Base-by-base conservation (phyloP, 2,329 filamentous ascomycete species). In the Trichoderma simmonsii region DNA sequence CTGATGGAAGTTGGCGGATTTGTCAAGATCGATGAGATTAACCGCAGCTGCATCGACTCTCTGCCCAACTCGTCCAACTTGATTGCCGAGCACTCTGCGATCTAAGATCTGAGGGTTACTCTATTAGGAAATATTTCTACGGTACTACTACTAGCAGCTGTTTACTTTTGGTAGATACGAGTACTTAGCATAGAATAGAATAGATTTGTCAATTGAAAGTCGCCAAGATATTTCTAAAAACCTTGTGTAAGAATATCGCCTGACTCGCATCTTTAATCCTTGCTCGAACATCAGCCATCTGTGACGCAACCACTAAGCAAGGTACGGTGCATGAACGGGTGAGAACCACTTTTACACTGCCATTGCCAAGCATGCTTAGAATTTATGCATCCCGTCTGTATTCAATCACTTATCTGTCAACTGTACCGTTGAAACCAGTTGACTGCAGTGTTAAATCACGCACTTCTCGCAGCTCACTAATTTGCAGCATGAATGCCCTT, bases 1-100 rank as follows among this genome's bases (percentile, higher is more conserved):
- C n/a, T 72, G 32, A 71, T 72, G 66, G 69, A 72, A 39, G 59
- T 62, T 24, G 66, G 66, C 18, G 71, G 67, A 1, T 68, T 67
- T 18, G 54, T 21, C 6, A 71, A 56, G n/a, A 39, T 71, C 2
- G 8, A 26, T 5, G 70, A 71, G 9, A 68, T 71, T 30, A 9
- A 68, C 7, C 62, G 70, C 28, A 51, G 62, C 32, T 65, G 61
- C 12, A 59, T 71, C 18, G 62, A 67, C 11, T 71, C 70, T 18
- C 26, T 71, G 60, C 69, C 69, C 4, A 71, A 71, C 8, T 64
- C 60, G 11, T 71, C 69, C 4, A 71, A 57, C 60, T 48, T 71
- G 61, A 71, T 65, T 71, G 69, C 69, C 3, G 69, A 71, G 48
- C 32, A 57, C 48, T 65, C 69, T 36, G 36, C 7, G 3, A 68